Conservation (phyloP, 2,329 filamentous ascomycete species). For the Magnaporthiopsis incrustans region DNA sequence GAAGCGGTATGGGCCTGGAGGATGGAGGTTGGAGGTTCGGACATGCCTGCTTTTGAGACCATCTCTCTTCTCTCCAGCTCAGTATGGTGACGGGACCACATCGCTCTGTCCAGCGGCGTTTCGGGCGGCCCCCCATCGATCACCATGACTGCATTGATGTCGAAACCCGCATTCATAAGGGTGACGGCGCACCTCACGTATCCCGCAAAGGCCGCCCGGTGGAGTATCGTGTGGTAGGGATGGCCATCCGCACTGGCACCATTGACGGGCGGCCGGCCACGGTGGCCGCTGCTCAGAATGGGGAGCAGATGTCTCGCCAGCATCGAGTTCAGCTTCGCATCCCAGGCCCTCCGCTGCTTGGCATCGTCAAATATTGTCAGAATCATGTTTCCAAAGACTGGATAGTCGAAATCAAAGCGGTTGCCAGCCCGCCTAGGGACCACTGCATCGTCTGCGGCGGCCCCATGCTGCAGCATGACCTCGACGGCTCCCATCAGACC, state of each 20-base stretch:
- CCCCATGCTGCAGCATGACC: too few relatives aligned
- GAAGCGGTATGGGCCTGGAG: too few relatives aligned
- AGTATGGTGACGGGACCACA: neutral
- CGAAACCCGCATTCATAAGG: neutral
- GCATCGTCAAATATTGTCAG: neutral
- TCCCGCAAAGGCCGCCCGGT: neutral
- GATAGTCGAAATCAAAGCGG: too few relatives aligned
- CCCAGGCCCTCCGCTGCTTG: neutral
- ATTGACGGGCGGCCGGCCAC: neutral
- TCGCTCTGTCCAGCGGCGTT: neutral
- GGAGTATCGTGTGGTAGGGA: neutral
- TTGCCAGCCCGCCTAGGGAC: too few relatives aligned
- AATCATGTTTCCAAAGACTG: neutral
- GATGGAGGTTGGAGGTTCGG: too few relatives aligned
- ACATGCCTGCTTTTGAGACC: neutral
- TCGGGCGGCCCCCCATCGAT: neutral
- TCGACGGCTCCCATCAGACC: too few relatives aligned
- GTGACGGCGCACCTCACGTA: neutral
- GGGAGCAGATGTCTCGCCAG: neutral
- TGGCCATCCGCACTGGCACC: too few relatives aligned
- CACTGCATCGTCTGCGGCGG: too few relatives aligned
- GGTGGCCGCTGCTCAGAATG: neutral
- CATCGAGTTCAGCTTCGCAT: neutral
- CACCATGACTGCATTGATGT: neutral
- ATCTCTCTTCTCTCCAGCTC: neutral